Conservation (phyloP, 1,284 basidiomycete species). For the Phylloboletellus chloephorus region DNA sequence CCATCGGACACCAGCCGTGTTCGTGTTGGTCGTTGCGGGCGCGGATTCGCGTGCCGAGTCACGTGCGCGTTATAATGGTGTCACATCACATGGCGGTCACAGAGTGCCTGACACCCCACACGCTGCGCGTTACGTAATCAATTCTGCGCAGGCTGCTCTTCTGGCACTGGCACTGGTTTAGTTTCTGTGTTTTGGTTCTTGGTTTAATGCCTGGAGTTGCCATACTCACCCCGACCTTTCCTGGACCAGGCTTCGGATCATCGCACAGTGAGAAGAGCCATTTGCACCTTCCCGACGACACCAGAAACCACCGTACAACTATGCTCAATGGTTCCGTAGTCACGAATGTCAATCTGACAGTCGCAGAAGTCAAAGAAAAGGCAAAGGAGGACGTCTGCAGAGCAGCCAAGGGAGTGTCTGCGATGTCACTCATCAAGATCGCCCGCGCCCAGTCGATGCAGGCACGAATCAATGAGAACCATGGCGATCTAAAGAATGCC, state of each 20-base stretch:
- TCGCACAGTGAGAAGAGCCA: conserved; percentile 22
- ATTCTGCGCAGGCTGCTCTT: not conserved
- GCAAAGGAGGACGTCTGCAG: conserved; percentile 53
- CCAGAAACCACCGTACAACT: conserved; percentile 19
- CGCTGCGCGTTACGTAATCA: conserved; percentile 31
- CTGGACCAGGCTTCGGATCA: conserved; percentile 31
- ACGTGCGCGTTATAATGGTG: conserved; percentile 22
- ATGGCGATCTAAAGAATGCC: conserved; percentile 56
- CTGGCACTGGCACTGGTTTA: conserved; percentile 12
- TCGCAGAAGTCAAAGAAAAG: conserved; percentile 59
- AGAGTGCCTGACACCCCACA: conserved; percentile 7
- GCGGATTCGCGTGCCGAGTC: conserved; percentile 28
- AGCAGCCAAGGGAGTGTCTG: conserved; percentile 49
- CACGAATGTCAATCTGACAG: conserved; percentile 34
- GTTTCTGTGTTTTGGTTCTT: not conserved
- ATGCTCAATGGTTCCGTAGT: conserved; percentile 31
- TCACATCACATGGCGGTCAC: conserved; percentile 20
- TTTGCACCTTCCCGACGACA: conserved; percentile 18
- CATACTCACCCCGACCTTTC: conserved; percentile 29
- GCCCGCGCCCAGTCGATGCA: conserved; percentile 50
- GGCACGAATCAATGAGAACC: conserved; percentile 47
- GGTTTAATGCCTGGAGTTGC: conserved; percentile 39
- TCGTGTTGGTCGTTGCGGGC: conserved; percentile 14
- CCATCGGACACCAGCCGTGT: conserved; percentile 23
- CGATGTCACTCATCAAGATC: conserved; percentile 51